A percentile compares a stretch with the other conserved stretches of the same genome.
Conservation (phyloP, 2,329 filamentous ascomycete species). For the Cylindrodendrum hubeiense region DNA sequence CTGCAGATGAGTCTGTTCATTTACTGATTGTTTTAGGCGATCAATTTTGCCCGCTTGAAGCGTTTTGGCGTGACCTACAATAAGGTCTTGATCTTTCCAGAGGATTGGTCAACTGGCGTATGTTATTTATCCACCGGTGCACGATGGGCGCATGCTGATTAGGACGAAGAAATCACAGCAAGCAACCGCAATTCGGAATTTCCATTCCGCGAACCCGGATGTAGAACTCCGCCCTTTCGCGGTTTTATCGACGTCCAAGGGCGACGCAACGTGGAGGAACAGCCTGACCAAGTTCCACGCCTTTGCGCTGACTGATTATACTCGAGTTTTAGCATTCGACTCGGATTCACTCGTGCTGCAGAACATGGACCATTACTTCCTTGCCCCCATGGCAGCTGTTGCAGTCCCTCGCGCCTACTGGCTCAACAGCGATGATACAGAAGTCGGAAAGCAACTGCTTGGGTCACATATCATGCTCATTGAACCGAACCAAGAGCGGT, state of each 20-base stretch:
- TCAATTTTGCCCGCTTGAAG: slow-evolving; percentile 4
- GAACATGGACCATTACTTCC: slow-evolving; percentile 23
- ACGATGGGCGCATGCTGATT: not conserved
- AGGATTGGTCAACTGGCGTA: slow-evolving; percentile 2
- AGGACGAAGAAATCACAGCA: not conserved
- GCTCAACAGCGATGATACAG: slow-evolving; percentile 3
- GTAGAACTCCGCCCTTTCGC: slow-evolving; percentile 16
- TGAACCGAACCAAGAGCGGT: slow-evolving; percentile 10
- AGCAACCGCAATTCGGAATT: not conserved
- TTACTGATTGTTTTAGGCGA: not conserved
- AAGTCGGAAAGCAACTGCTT: slow-evolving; percentile 4
- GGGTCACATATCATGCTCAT: slow-evolving; percentile 27
- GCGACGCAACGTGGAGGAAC: slow-evolving; percentile 24
- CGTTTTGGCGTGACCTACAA: slow-evolving; percentile 3
- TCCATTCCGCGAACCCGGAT: slow-evolving; percentile 3
- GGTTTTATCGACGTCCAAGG: slow-evolving; percentile 19
- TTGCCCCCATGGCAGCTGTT: not conserved
- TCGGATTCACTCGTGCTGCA: slow-evolving; percentile 23
- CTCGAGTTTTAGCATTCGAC: slow-evolving; percentile 26
- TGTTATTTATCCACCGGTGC: not conserved
- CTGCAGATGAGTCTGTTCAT: not conserved
- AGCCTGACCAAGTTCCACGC: slow-evolving; percentile 28
- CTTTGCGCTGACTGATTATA: slow-evolving; percentile 21
- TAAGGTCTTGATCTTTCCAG: slow-evolving; percentile 6
- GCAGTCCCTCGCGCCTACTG: slow-evolving; percentile 22